Conservation (phyloP, 2,329 filamentous ascomycete genomes). For the Pyrenochaeta sp. region DNA sequence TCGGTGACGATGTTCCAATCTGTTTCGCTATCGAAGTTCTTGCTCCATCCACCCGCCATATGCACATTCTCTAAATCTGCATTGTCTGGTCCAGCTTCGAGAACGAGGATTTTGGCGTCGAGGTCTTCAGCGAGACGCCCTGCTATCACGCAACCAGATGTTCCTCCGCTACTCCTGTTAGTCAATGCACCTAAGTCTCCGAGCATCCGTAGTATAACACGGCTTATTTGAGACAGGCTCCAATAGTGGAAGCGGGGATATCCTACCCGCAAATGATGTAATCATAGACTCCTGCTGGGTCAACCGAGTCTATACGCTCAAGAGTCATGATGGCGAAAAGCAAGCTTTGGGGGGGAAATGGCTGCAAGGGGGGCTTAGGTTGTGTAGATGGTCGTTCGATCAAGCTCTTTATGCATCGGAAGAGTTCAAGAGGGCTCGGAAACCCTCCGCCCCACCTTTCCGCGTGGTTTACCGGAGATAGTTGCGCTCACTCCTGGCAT, state of each 20-base stretch:
- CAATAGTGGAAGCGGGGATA: neutral
- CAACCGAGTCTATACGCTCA: slow-evolving; percentile 25
- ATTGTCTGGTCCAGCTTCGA: slow-evolving; percentile 60
- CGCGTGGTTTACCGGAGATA: neutral
- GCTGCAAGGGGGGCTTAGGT: neutral
- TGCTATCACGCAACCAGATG: slow-evolving; percentile 59
- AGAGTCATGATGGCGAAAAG: slow-evolving; percentile 20
- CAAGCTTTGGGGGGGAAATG: neutral
- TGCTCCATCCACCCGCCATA: slow-evolving; percentile 61
- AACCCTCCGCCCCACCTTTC: neutral
- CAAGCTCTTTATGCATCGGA: neutral
- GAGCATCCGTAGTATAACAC: neutral
- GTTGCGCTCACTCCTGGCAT: neutral
- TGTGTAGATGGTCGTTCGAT: neutral
- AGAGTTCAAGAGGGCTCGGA: neutral
- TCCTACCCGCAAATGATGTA: slow-evolving; percentile 39
- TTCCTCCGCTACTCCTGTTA: slow-evolving; percentile 51
- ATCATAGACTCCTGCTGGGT: slow-evolving; percentile 29
- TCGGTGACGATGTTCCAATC: slow-evolving; percentile 62
- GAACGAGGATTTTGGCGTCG: slow-evolving; percentile 52
- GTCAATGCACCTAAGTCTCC: neutral
- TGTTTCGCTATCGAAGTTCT: slow-evolving; percentile 59
- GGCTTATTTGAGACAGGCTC: neutral
- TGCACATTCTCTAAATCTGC: slow-evolving; percentile 58
- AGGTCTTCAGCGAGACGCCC: slow-evolving; percentile 57